Conservation (phyloP, 305 asterid species). For the Fraxinus floribunda region DNA sequence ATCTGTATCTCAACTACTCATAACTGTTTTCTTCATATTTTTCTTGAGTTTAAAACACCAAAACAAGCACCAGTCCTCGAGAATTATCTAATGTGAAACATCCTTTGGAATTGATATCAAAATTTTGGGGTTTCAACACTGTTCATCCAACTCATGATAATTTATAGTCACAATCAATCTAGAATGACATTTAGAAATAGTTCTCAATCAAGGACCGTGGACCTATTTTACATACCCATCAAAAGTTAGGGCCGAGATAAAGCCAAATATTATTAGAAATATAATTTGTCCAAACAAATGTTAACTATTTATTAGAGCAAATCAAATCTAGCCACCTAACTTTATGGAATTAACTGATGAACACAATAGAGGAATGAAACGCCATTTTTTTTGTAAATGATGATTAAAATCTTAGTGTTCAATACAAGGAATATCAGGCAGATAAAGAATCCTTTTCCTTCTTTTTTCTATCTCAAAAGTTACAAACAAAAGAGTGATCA, state of each 20-base stretch:
- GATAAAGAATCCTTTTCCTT: background rate
- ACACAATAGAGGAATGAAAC: background rate
- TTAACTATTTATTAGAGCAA: background rate
- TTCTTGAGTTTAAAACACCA: background rate
- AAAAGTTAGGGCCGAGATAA: background rate
- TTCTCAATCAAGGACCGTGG: constrained; percentile 5
- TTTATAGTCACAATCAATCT: background rate
- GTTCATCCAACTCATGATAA: background rate
- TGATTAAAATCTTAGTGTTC: background rate
- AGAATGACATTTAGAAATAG: background rate
- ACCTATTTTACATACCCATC: constrained; percentile 3
- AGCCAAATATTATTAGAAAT: background rate
- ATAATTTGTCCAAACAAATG: background rate
- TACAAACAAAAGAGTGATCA: too few relatives aligned
- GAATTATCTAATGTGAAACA: background rate
- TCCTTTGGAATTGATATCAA: background rate
- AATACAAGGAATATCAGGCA: background rate
- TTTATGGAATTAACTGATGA: background rate
- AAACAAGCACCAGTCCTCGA: background rate
- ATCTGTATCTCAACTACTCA: background rate
- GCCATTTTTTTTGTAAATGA: background rate
- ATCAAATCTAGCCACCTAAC: background rate
- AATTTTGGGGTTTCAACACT: background rate
- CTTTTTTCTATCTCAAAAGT: background rate
- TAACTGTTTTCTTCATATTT: background rate